Evolutionary conservation across 108 stramenopile species (phyloP), one percentile per base, ranked within the genome.

Genomic region (Skeletonema costatum): DNA sequence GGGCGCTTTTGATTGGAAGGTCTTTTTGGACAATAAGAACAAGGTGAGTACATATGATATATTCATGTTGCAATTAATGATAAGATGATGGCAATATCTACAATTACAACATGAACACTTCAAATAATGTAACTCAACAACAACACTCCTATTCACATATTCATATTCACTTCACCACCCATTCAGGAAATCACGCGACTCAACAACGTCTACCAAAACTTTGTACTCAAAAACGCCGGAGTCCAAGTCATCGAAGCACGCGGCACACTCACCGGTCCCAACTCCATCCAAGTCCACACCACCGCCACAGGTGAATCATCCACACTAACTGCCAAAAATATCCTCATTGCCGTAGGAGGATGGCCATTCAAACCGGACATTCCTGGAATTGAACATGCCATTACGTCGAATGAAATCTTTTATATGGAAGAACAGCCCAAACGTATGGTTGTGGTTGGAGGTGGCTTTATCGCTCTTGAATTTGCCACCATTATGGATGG

Each of bases 391-490:
- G 96, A 96, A 75, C 92, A 90, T 62, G 77, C 88, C 78, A 93
- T 96, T 66, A 84, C 89, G 16, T 90, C 89, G 71, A 90, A 96
- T 76, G 92, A 91, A 56, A 92, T 96, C 41, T 96, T 96, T 48
- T 92, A 92, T 38, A 60, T 95, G 68, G 73, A 87, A 74, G 87
- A 90, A 77, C 93, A 93, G 78, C 96, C 96, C 50, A 88, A 85
- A 62, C 73, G 84, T 38, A 88, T 93, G 32, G 92, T 94, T 7
- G 82, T 96, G 36, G 92, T 98, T 11, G 97, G 97, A 29, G 96
- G 93, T 11, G 97, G 97, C 2, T 97, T 93, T 79, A 98, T 98
- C 70, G 97, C 94, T 5, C 85, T 93, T 12, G 97, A 98, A 85
- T 91, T 97, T 64, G 96, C 96, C 16, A 73, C 69, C 53, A 94